Evolutionary conservation across 345 rosid species (phyloP), one percentile per base, ranked within the genome.

Genomic region (Aegle marmelos): DNA sequence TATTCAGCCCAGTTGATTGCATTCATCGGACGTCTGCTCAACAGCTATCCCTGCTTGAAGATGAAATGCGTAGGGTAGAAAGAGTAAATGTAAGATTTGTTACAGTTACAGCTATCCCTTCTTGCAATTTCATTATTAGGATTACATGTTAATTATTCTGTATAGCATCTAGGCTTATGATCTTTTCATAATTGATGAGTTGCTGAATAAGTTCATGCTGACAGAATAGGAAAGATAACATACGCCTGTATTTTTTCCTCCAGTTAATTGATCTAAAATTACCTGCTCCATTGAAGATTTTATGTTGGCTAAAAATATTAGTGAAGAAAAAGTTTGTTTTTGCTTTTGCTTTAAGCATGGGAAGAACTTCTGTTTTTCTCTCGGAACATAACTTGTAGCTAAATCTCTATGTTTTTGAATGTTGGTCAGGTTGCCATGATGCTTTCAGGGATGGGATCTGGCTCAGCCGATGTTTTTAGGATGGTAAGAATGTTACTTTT

Each of bases 391-490:
- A 33, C 28, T 50, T 34, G 34, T 57, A 27, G 59, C 76, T 65
- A 48, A 76, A 65, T 13, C 37, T 57, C 9, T 13, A 21, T 45
- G 9, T 33, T 41, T 73, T 53, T 75, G 54, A 66, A 83, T 82
- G 80, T 73, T 86, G 80, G 79, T 73, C 90, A 93, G 99, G 99
- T 93, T 57, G 99, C 90, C 72, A 72, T 95, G 72, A 93, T 95
- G 99, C 99, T 95, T 79, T 88, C 99, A 37, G 99, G 99, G 79
- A 93, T 95, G 99, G 99, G 98, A 67, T 81, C 95, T 50, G 90
- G 83, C 64, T 83, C 89, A 4, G 66, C 81, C 6, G 98, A 95
- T 76, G 95, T 93, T 80, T 95, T 95, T 86, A 88, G 97, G 86
- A 86, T 89, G 93, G 98, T 95, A 86, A 90, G 91, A 82, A 6